Evolutionary conservation across 2,329 filamentous ascomycete genomes (phyloP), one percentile per base, ranked within the genome.

Genomic region (Pyrenophora tritici-repentis): DNA sequence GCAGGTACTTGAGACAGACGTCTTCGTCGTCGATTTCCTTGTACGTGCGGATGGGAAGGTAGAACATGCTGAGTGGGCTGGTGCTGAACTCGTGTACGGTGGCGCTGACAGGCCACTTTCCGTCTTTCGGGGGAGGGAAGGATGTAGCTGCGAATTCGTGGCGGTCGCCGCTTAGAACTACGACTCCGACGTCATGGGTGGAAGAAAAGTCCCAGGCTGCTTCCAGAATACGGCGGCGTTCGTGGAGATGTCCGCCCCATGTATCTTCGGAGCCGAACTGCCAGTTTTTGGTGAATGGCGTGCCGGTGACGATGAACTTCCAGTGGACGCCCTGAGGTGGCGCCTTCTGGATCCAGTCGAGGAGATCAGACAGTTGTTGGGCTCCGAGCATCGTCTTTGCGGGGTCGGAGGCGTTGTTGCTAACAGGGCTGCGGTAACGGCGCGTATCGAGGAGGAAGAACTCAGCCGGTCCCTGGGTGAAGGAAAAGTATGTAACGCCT

Each of bases 201-300:
- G 83, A 78, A n/a, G 90, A 87, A 0, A 89, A 86, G 55, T 89
- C 87, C 91, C 94, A 97, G 84, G 97, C 96, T 2, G 90, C 89
- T 71, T 96, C 88, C 12, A 99, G 85, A 20, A 97, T 83, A 47
- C 79, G 80, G 46, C 82, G 83, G 13, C 94, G 86, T 77, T 99
- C 94, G 41, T 81, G 77, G 2, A 97, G 80, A 73, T 96, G 97
- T 0, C 93, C 93, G 39, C 90, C 91, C 94, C 94, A 99, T 0
- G 94, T 97, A 69, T 99, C 94, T 55, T 87, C 81, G 2, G 85
- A 86, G 58, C 94, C 93, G 58, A 96, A 84, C 18, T 86, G 88
- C 93, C 94, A 99, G 73, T 99, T 99, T 77, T 96, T 96, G 6
- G 94, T 97, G 71, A 99, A 96, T 0, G 94, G 94, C 4, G 97